Base-by-base conservation (phyloP, 2,329 filamentous ascomycete genomes). In the Paracorniculantispora psalliotae region DNA sequence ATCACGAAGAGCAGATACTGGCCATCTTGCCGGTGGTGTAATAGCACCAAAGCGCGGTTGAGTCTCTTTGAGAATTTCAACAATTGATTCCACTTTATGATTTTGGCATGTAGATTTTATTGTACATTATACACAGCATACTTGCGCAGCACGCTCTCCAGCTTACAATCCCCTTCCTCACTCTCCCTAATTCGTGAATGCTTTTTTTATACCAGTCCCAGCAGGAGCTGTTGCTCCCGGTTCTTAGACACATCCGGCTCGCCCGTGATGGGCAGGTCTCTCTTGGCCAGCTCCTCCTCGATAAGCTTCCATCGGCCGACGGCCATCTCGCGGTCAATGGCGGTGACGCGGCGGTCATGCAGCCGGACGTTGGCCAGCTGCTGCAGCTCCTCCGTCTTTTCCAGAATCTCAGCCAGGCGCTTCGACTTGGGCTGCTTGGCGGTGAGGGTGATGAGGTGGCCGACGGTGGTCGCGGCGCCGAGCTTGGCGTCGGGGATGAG, bases 221-320 rank as follows among this genome's bases (percentile, higher is more conserved):
- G 26, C 12, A 59, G 46, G 25, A 17, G 44, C 6, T 59, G 21
- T 15, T 17, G 28, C 41, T 52, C 41, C 19, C 69, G 76, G 63
- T 74, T 75, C 68, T 72, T 75, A 15, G 68, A 64, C 50, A 72
- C 63, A 8, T 71, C 70, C 9, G 69, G 72, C 50, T 75, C 74
- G 2, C 83, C 83, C 3, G 75, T 77, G 17, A 84, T 74, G 8
- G 87, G 84, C 64, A 92, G 71, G 17, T 81, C 81, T 59, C 86
- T 78, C 69, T 82, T 79, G 67, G 74, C 74, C 63, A 93, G 77
- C 73, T 91, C 88, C 67, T 86, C 77, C 71, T 89, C 82, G 67
- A 93, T 90, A 52, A 92, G 72, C 83, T 94, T 94, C 84, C 88
- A 90, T 67, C 90, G 80, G 28, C 91, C 91, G 44, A 90, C 71